Percentiles rank a stretch among this genome's conserved stretches.
Conservation (phyloP, 2,329 filamentous ascomycete species). For the Pseudogymnoascus verrucosus region DNA sequence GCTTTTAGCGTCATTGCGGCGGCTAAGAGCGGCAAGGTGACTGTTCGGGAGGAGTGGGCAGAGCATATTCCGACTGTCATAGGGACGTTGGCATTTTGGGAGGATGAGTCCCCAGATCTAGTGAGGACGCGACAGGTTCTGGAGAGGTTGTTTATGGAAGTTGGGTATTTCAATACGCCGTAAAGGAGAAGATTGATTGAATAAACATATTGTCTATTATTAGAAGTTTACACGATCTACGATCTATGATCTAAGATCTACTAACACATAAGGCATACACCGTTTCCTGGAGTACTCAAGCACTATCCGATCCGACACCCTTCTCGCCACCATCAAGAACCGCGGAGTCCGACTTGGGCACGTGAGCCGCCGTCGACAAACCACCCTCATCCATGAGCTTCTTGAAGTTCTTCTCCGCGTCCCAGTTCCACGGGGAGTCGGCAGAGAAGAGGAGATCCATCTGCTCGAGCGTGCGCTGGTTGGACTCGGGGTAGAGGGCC, state of each 20-base stretch:
- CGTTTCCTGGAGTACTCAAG: neutral
- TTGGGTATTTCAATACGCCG: neutral
- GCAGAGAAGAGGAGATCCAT: slow-evolving; percentile 24
- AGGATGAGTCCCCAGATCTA: neutral
- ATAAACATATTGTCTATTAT: neutral
- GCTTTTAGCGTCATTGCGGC: slow-evolving; percentile 8
- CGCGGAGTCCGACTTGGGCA: neutral
- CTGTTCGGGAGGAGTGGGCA: neutral
- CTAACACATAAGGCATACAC: neutral
- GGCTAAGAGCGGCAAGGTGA: slow-evolving; percentile 1
- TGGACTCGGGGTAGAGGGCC: slow-evolving; percentile 21
- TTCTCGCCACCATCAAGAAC: neutral
- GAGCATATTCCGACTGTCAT: neutral
- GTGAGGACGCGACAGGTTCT: neutral
- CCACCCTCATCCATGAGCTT: slow-evolving; percentile 12
- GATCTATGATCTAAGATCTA: neutral
- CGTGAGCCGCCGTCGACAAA: neutral
- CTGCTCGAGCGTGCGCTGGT: slow-evolving; percentile 22
- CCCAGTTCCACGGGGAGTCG: slow-evolving; percentile 22
- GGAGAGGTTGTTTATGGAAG: neutral
- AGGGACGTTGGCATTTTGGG: neutral
- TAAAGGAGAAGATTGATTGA: neutral
- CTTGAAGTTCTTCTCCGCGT: slow-evolving; percentile 18
- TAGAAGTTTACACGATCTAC: neutral
- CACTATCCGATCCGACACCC: neutral